Conservation (phyloP, 257 asterid genomes). For the Solanum microdontum region DNA sequence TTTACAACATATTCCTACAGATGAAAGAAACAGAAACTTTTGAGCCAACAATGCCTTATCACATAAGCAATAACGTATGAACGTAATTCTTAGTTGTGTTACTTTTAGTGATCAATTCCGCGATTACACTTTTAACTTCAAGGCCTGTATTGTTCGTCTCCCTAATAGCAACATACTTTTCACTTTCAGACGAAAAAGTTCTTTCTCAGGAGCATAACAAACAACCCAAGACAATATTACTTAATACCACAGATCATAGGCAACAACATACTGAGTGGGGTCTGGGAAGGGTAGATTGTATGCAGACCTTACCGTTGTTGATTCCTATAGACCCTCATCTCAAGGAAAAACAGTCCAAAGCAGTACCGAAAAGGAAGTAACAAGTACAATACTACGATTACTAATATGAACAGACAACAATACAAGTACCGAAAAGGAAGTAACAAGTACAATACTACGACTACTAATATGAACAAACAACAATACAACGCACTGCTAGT, state of each 20-base stretch:
- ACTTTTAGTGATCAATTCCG: background rate
- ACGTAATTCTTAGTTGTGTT: background rate
- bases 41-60: background rate
- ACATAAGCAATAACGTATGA: background rate
- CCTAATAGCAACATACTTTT: background rate
- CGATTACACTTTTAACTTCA: background rate
- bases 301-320: background rate
- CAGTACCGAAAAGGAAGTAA: background rate
- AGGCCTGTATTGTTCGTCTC: background rate
- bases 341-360: background rate
- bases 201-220: background rate
- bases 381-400: background rate
- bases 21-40: constrained; percentile 4
- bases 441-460: background rate
- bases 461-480: too few species aligned
- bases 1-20: constrained; percentile 27
- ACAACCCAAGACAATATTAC: background rate
- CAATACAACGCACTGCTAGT: background rate
- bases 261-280: background rate
- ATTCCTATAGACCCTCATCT: background rate
- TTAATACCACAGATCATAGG: background rate
- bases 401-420: too few species aligned
- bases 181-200: background rate
- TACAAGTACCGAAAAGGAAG: too few species aligned
- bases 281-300: background rate